Base-by-base conservation (phyloP, 1,284 basidiomycete species). In the Sparassis latifolia region DNA sequence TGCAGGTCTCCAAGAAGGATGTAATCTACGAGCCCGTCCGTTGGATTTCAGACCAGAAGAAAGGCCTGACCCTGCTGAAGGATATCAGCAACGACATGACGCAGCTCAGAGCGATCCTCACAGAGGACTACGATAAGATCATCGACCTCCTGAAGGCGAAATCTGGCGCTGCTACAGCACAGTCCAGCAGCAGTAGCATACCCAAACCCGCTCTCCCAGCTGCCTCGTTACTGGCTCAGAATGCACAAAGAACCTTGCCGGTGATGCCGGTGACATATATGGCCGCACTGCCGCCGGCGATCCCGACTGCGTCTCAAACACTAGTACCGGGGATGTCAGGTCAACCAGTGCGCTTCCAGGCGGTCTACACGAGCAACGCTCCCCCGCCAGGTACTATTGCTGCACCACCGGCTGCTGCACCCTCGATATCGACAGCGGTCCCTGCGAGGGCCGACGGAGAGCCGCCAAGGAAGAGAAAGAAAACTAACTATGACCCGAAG, bases 1-100 rank as follows among this genome's bases (percentile, higher is more conserved):
- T 10, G 33, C 7, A 53, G 49, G 42, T 53, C 10, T 20, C 27
- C 4, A 53, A 53, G 38, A 33, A 9, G 3, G 42, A 47, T 33
- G 10, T 7, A n/a, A 30, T 50, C 5, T 20, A 10, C 1, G 39
- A 9, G 4, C 45, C 52, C 7, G 35, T 53, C 10, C 52, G 43
- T 10, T 53, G 52, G 52, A n/a, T 33, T 2, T 35, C 40, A 4
- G 33, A 53, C 33, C 52, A 48, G 43, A 38, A 30, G 35, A 33
- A 27, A 9, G 52, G 49, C 27, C 5, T 10, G 2, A 42, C n/a
- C 10, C 41, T 53, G 6, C 43, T 50, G 32, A 37, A 28, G 30
- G 29, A 32, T 40, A 41, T 50, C 32, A 48, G 45, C 46, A 42
- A 31, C 2, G 39, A 53, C 31, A n/a, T 35, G 10, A 27, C 10